phyloP scores from a whole-genome alignment of 2,329 filamentous ascomycete species.

The Aspergillus caelatus region DNA sequence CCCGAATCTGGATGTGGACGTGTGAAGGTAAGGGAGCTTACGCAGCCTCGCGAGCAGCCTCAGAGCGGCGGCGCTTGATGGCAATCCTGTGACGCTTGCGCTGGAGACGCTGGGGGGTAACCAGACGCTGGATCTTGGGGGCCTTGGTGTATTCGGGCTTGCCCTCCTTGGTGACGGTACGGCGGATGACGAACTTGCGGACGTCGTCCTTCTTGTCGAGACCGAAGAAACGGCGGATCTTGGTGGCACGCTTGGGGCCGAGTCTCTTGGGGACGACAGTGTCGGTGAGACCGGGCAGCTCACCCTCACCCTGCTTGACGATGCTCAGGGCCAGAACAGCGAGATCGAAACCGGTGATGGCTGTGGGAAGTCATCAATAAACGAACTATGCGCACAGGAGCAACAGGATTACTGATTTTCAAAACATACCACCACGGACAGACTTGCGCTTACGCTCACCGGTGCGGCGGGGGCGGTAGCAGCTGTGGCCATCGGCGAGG shows the following conservation, averaged over 20 bases:
- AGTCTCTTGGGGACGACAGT: conserved; percentile 98
- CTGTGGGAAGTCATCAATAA: conserved; percentile 43
- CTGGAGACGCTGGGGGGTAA: conserved; percentile 99
- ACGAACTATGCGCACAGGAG: background rate
- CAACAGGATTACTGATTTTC: conserved; percentile 1
- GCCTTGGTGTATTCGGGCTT: conserved; percentile 99
- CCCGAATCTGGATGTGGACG: conserved; percentile 21
- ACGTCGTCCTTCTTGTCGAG: conserved; percentile 99
- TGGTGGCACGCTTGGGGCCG: conserved; percentile 98
- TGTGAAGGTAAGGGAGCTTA: conserved; percentile 60
- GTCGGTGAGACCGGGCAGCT: conserved; percentile 96
- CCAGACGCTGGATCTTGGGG: conserved; percentile 98
- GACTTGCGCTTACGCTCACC: conserved; percentile 99
- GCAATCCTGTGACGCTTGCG: conserved; percentile 98
- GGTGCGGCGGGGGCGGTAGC: conserved; percentile 96
- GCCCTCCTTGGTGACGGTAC: conserved; percentile 95
- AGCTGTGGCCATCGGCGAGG: conserved; percentile 91
- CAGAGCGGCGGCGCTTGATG: conserved; percentile 96
- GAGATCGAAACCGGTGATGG: conserved; percentile 96
- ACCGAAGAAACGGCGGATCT: conserved; percentile 99
- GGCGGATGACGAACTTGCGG: conserved; percentile 99
- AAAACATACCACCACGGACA: conserved; percentile 70
- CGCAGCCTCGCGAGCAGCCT: conserved; percentile 98
- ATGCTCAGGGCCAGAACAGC: conserved; percentile 91
- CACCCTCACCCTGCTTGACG: conserved; percentile 95